Conservation (phyloP, 768 basidiomycete species). For the Cyathus striatus region DNA sequence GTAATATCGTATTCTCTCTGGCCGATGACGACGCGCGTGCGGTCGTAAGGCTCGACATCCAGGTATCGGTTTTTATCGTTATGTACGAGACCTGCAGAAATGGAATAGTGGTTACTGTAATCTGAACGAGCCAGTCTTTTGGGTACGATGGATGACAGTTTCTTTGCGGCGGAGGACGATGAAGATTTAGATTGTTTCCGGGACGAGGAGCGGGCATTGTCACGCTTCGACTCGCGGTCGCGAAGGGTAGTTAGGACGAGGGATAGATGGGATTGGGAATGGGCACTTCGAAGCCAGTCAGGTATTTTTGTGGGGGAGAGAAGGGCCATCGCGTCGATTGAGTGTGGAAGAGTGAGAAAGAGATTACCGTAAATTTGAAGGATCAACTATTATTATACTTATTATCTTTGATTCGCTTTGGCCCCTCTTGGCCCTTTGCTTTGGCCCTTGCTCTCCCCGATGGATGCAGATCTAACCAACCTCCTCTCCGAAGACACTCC, state of each 20-base stretch:
- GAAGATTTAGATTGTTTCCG: constrained; percentile 7
- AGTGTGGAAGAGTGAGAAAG: background rate
- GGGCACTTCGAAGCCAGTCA: constrained; percentile 23
- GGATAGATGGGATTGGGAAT: constrained; percentile 14
- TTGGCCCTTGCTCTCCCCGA: too few relatives aligned
- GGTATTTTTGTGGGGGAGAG: constrained; percentile 14
- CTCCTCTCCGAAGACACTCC: constrained; percentile 39
- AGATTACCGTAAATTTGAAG: too few relatives aligned
- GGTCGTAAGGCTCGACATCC: constrained; percentile 77
- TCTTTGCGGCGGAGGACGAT: background rate
- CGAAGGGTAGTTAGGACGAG: constrained; percentile 26
- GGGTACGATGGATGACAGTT: background rate
- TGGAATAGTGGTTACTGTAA: constrained; percentile 46
- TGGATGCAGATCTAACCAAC: constrained; percentile 22
- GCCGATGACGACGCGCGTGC: constrained; percentile 63
- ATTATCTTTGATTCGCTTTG: too few relatives aligned
- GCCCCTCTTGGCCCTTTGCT: too few relatives aligned
- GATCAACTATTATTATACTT: too few relatives aligned
- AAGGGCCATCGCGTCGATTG: constrained; percentile 1
- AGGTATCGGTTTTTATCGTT: constrained; percentile 65
- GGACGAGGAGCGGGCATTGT: constrained; percentile 21
- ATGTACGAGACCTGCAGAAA: constrained; percentile 40
- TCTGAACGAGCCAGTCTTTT: background rate
- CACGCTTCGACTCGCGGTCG: constrained; percentile 29
- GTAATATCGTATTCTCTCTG: too few relatives aligned